Conservation (phyloP, 805 yeast genomes). For the Kuraishia capsulata region DNA sequence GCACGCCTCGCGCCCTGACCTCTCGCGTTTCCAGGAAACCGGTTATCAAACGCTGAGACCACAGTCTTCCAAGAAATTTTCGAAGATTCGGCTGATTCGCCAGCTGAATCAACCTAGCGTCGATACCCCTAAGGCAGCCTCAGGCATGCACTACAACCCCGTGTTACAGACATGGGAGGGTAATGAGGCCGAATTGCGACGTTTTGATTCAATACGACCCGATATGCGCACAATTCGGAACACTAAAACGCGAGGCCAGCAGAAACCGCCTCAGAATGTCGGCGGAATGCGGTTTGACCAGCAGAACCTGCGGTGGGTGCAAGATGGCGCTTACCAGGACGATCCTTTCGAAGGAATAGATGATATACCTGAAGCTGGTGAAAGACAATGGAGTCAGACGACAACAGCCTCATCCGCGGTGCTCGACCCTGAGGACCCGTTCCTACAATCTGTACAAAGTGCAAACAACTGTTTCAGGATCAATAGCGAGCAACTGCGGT, state of each 20-base stretch:
- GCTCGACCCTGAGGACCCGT: background rate
- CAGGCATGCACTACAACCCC: conserved; percentile 43
- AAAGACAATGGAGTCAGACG: background rate
- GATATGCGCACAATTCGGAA: conserved; percentile 17
- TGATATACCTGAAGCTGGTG: conserved; percentile 18
- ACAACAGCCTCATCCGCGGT: background rate
- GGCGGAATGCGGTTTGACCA: conserved; percentile 56
- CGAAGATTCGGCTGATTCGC: conserved; percentile 1
- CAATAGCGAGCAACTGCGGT: background rate
- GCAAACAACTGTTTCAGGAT: background rate
- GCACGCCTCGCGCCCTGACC: too few relatives aligned
- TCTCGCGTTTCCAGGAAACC: background rate
- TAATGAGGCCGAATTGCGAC: conserved; percentile 45
- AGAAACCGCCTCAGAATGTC: conserved; percentile 30
- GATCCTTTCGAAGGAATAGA: conserved; percentile 43
- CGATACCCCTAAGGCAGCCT: background rate
- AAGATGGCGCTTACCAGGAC: conserved; percentile 26
- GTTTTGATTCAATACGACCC: conserved; percentile 31
- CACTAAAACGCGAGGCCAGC: conserved; percentile 5
- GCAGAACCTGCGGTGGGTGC: conserved; percentile 48
- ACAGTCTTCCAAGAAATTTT: background rate
- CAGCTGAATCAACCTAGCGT: background rate
- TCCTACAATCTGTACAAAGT: background rate
- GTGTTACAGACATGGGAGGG: conserved; percentile 52
- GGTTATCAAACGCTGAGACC: background rate